Evolutionary conservation across 441 rosid species (phyloP).

Genomic region (Cnidoscolus chayamansa): DNA sequence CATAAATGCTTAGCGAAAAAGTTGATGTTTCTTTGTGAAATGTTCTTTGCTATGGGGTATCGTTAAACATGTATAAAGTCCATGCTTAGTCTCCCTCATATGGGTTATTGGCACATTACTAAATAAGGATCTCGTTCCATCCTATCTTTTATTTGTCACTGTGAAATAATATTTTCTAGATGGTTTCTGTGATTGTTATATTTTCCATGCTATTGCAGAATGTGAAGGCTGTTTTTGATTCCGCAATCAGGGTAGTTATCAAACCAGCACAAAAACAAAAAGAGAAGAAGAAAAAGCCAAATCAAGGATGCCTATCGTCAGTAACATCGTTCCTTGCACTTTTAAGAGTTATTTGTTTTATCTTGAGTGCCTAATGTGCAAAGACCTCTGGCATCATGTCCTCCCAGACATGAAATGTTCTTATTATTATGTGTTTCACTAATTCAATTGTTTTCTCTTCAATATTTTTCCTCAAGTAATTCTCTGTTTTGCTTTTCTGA

Average conservation of each 20-base stretch:
- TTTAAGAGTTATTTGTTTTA: slow-evolving; percentile 15
- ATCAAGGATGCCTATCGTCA: slow-evolving; percentile 72
- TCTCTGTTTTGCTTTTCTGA: neutral
- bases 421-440: neutral
- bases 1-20: slow-evolving; percentile 11
- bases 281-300: slow-evolving; percentile 65
- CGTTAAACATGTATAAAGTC: slow-evolving; percentile 2
- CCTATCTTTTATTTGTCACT: neutral
- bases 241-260: slow-evolving; percentile 87
- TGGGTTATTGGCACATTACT: neutral
- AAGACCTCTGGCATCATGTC: neutral
- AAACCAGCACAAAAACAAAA: slow-evolving; percentile 74
- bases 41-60: neutral
- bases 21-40: slow-evolving; percentile 7
- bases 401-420: neutral
- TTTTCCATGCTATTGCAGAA: slow-evolving; percentile 47
- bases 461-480: neutral
- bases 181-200: slow-evolving; percentile 16
- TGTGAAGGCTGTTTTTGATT: slow-evolving; percentile 94
- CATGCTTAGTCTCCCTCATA: neutral
- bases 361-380: neutral
- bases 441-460: neutral
- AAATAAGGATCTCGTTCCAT: neutral
- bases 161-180: neutral
- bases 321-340: slow-evolving; percentile 31